Evolutionary conservation across 805 yeast species (phyloP).

Genomic region (Spathaspora arborariae): DNA sequence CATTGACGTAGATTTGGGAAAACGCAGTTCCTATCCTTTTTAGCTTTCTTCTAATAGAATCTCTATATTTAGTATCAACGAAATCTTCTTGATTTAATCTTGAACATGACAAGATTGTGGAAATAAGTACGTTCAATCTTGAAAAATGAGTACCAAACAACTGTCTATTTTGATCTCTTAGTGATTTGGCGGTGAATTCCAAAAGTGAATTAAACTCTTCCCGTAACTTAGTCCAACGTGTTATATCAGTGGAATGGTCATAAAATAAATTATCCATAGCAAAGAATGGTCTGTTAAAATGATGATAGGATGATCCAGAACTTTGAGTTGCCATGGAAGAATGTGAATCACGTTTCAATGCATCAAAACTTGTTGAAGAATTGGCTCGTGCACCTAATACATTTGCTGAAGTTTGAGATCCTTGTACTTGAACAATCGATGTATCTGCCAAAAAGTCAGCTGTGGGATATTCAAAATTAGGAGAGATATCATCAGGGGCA

Average conservation of each 20-base stretch:
- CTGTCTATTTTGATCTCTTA: conserved; percentile 47
- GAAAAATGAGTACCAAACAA: conserved; percentile 53
- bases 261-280: conserved; percentile 46
- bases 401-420: conserved; percentile 4
- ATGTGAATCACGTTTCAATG: conserved; percentile 35
- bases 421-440: conserved; percentile 12
- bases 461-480: conserved; percentile 24
- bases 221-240: conserved; percentile 55
- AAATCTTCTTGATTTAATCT: conserved; percentile 53
- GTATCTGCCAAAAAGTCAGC: conserved; percentile 18
- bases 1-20: conserved; percentile 63
- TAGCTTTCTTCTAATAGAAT: conserved; percentile 45
- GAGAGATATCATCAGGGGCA: conserved; percentile 14
- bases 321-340: conserved; percentile 28
- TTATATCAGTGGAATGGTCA: conserved; percentile 55
- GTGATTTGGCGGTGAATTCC: conserved; percentile 46
- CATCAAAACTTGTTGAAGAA: conserved; percentile 21
- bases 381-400: conserved; percentile 7
- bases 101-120: conserved; percentile 51
- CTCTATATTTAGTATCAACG: conserved; percentile 42
- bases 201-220: conserved; percentile 46
- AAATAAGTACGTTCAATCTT: conserved; percentile 48
- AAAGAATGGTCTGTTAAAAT: conserved; percentile 40
- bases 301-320: conserved; percentile 34
- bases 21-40: conserved; percentile 51